Evolutionary conservation across 257 asterid species (phyloP), one percentile per base, ranked within the genome.

Genomic region (Avicennia marina): DNA sequence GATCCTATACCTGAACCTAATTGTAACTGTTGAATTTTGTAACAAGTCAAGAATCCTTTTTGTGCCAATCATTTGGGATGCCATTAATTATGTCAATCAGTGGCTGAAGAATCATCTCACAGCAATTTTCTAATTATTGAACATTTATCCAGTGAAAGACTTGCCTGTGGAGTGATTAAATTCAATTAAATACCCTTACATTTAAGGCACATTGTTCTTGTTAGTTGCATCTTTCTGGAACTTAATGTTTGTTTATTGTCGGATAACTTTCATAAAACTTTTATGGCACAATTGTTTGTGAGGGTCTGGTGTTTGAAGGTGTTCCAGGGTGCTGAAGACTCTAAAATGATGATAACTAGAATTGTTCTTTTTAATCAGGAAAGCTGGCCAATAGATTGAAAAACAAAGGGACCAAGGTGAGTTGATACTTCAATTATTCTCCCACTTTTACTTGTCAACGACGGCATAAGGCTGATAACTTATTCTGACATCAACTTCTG

Each of bases 361-460:
- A 11, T 9, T 1, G 12, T 22, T 25, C 8, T 33, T 22, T 46
- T 31, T 13, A 16, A 72, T 78, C 95, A 89, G 99, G 99, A 57
- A 93, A 93, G 72, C 81, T 93, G 72, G 95, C 96, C 36, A 47
- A 80, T 71, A 80, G 96, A 75, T 62, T 93, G 80, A 89, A 84
- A 76, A 85, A 79, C n/a, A 91, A 78, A 72, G 99, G 97, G 64
- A 83, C 87, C 20, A 89, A 93, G 90, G 98, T 89, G 74, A 74
- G 76, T 38, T 55, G 50, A 63, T 48, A 36, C 45, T 56, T 36
- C 13, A 10, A 6, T 56, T 63, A 2, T 25, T 33, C 7, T 27
- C 47, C 16, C 26, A 19, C 36, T 56, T 7, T 64, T 47, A 15
- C 48, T 24, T 31, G n/a, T 60, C 56, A 41, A 33, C 7, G 36